Percentiles rank a stretch among this genome's conserved stretches.
Evolutionary conservation across 805 yeast species (phyloP).

Genomic region (Zygoascus tannicola): DNA sequence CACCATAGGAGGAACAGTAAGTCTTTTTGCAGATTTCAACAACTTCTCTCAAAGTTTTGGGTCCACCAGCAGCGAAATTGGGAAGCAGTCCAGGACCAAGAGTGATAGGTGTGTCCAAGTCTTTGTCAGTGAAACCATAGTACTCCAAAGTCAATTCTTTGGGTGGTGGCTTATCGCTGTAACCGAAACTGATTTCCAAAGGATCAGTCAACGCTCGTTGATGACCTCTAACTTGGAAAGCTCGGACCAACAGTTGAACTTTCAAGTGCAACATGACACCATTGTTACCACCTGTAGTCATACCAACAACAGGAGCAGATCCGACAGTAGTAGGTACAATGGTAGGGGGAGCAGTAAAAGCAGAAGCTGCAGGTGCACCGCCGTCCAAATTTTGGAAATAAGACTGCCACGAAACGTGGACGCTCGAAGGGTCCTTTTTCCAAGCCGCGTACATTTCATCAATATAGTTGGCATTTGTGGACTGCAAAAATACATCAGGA

Average conservation of each 20-base stretch:
- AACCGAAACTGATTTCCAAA: constrained; percentile 81
- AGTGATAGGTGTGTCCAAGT: constrained; percentile 71
- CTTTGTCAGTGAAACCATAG: constrained; percentile 84
- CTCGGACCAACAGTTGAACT: constrained; percentile 93
- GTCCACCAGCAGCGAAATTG: constrained; percentile 63
- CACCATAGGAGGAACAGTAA: constrained; percentile 84
- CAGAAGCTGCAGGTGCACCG: constrained; percentile 56
- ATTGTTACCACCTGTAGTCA: constrained; percentile 43
- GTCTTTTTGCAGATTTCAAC: constrained; percentile 68
- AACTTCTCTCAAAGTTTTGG: constrained; percentile 65
- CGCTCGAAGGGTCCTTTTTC: constrained; percentile 82
- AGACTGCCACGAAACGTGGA: constrained; percentile 91
- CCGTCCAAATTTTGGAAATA: constrained; percentile 86
- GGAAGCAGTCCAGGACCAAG: constrained; percentile 98
- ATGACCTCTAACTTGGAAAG: constrained; percentile 98
- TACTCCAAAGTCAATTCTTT: constrained; percentile 84
- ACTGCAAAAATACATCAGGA: constrained; percentile 67
- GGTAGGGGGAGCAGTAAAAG: constrained; percentile 89
- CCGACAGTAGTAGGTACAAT: constrained; percentile 74
- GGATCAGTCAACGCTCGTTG: constrained; percentile 94
- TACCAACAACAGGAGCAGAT: constrained; percentile 50
- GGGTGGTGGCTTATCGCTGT: constrained; percentile 44
- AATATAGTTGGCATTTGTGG: constrained; percentile 81
- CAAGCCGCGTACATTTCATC: constrained; percentile 98
- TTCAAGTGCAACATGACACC: constrained; percentile 83